Conservation (phyloP, 2,329 filamentous ascomycete genomes). For the Colletotrichum caudatum region DNA sequence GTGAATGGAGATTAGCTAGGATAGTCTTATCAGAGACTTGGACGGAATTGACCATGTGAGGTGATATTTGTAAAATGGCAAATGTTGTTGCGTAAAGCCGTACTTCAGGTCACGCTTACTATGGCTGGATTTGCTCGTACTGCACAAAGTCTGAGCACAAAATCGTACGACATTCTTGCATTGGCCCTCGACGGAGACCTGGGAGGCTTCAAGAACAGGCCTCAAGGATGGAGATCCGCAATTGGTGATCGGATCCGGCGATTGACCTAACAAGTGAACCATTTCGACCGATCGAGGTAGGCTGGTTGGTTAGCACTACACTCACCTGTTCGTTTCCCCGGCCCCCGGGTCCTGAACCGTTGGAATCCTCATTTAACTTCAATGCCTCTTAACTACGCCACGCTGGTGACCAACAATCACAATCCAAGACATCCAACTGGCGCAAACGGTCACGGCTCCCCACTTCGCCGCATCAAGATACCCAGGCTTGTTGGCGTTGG, state of each 20-base stretch:
- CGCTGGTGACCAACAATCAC: neutral
- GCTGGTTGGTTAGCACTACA: neutral
- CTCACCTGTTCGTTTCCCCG: neutral
- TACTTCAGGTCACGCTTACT: too few relatives aligned
- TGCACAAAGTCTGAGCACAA: neutral
- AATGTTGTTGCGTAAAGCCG: neutral
- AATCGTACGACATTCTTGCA: neutral
- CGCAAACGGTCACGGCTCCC: neutral
- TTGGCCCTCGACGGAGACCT: neutral
- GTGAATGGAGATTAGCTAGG: neutral
- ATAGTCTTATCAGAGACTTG: neutral
- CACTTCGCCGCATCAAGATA: neutral
- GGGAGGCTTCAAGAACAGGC: too few relatives aligned
- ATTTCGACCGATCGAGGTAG: neutral
- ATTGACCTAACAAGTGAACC: neutral
- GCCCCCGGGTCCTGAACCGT: neutral
- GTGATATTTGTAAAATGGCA: neutral
- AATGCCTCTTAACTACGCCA: neutral
- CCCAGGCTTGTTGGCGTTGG: neutral
- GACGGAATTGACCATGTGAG: neutral
- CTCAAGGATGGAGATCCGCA: neutral
- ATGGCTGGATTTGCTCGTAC: too few relatives aligned
- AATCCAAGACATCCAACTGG: neutral
- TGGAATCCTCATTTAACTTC: neutral
- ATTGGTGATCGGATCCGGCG: neutral